Evolutionary conservation across 1,284 basidiomycete genomes (phyloP).

Genomic region (Kalmanozyma brasiliensis): DNA sequence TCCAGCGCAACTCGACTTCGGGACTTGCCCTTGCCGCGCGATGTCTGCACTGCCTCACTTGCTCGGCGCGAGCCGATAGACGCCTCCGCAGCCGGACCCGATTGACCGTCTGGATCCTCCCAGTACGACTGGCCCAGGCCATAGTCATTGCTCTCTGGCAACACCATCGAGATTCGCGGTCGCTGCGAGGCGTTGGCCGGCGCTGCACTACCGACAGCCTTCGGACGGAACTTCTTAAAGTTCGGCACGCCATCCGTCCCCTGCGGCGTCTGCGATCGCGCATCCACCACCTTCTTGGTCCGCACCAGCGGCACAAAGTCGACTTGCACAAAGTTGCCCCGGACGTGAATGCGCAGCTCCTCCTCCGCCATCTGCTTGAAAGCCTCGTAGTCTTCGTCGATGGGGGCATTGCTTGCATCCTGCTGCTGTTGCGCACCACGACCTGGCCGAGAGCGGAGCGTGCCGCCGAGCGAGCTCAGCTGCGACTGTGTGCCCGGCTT

Average conservation of each 20-base stretch:
- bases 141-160: slow-evolving; percentile 40
- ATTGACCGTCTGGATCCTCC: slow-evolving; percentile 11
- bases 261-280: background rate
- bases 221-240: slow-evolving; percentile 47
- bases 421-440: background rate
- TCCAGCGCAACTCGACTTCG: slow-evolving; percentile 22
- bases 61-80: background rate
- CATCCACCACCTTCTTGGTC: slow-evolving; percentile 5
- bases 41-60: background rate
- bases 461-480: slow-evolving; percentile 9
- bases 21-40: background rate
- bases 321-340: slow-evolving; percentile 63
- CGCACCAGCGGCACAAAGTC: slow-evolving; percentile 59
- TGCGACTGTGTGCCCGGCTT: slow-evolving; percentile 23
- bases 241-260: slow-evolving; percentile 18
- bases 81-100: slow-evolving; percentile 1
- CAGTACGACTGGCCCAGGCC: slow-evolving; percentile 37
- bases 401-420: too few relatives aligned
- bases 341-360: slow-evolving; percentile 44
- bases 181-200: background rate
- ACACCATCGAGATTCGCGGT: slow-evolving; percentile 20
- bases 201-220: background rate
- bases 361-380: slow-evolving; percentile 54
- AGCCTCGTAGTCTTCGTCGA: slow-evolving; percentile 51
- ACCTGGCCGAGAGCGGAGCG: background rate